Evolutionary conservation across 192 early-diverging fungal genomes (phyloP), one percentile per base, ranked within the genome.

Genomic region (Funneliformis geosporum): DNA sequence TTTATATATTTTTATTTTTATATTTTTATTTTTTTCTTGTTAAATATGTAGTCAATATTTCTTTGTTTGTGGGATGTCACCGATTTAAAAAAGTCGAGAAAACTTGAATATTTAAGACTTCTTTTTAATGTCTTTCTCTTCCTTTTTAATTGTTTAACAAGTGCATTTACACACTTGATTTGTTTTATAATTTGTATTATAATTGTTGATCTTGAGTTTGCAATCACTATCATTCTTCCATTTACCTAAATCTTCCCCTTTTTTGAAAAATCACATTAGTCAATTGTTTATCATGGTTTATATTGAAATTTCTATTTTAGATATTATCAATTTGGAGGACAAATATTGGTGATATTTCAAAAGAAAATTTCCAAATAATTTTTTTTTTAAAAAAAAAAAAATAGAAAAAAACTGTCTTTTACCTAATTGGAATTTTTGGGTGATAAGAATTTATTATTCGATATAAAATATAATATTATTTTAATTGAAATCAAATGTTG

Each of bases 161-260:
- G 39, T 39, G 21, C 66, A 21, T 68, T 28, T 68, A 27, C 18
- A 40, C 66, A 68, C 66, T 68, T 68, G 39, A 39, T 16, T n/a
- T 65, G 18, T 65, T 65, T 65, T 39, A 67, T 67, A 67, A 39
- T 67, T 72, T 73, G 72, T 73, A 73, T 73, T 59, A 55, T 73
- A 73, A 73, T 59, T 73, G 72, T 73, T 59, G n/a, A 25, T 33
- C 39, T 73, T 59, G 46, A 16, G 25, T 33, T 47, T 55, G 8
- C 23, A 55, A 73, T 23, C 23, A 27, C 27, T 50, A 21, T 16
- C 18, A 8, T 38, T 39, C 18, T 68, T 68, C 11, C 18, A 68
- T 68, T 68, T 68, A 14, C 12, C 12, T 33, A 27, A 21, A 8
- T 3, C 12, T 64, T 64, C 27, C 21, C 12, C 21, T 28, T 10